Evolutionary conservation across 805 yeast genomes (phyloP).

Genomic region (Saturnispora galanensis): DNA sequence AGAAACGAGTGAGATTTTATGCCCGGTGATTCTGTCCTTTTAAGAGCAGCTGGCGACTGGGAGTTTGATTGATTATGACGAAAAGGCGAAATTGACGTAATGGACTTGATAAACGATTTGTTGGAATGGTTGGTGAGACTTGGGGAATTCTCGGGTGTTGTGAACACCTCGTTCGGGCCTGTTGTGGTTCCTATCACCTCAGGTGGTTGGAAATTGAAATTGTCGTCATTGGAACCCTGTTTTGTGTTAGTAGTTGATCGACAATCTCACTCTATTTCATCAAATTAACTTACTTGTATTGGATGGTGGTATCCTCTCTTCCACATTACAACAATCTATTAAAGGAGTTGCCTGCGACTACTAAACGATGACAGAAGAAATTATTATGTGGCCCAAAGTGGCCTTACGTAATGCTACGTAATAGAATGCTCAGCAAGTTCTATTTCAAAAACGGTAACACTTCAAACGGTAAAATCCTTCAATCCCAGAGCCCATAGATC

Average conservation of each 20-base stretch:
- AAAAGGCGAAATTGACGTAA: conserved; percentile 10
- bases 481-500: conserved; percentile 48
- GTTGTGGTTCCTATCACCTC: conserved; percentile 5
- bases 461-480: conserved; percentile 7
- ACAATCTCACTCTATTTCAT: not conserved
- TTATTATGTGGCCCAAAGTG: not conserved
- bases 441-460: too few species aligned
- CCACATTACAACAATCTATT: conserved; percentile 14
- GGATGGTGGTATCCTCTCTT: conserved; percentile 28
- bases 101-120: conserved; percentile 6
- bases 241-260: not conserved
- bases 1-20: conserved; percentile 10
- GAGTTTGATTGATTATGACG: conserved; percentile 5
- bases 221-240: not conserved
- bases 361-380: too few species aligned
- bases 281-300: conserved; percentile 18
- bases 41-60: conserved; percentile 9
- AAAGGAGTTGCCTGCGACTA: too few species aligned
- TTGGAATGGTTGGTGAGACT: not conserved
- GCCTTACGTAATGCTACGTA: not conserved
- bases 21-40: conserved; percentile 11
- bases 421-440: not conserved
- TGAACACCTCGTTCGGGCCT: not conserved
- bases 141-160: conserved; percentile 5
- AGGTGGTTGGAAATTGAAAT: conserved; percentile 8